Conservation (phyloP, 1,284 basidiomycete genomes). For the Microbotryum violaceum region DNA sequence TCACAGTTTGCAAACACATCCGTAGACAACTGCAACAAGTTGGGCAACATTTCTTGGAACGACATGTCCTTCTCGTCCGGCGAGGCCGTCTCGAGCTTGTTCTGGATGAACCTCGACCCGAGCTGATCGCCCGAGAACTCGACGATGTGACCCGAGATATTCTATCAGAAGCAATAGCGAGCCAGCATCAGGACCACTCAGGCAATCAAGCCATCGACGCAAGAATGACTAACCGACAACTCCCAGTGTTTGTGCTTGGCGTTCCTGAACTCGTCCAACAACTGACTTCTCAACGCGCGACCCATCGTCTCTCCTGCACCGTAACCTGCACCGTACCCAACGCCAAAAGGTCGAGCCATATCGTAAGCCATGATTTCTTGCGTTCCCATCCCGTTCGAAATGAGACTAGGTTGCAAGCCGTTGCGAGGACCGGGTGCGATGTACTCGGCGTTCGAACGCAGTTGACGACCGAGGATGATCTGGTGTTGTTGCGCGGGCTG, state of each 20-base stretch:
- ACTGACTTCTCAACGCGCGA: slow-evolving; percentile 51
- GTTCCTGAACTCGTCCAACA: slow-evolving; percentile 76
- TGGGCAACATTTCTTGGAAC: slow-evolving; percentile 87
- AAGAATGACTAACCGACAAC: slow-evolving; percentile 51
- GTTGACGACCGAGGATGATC: slow-evolving; percentile 26
- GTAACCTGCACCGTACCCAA: slow-evolving; percentile 5
- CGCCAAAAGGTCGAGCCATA: neutral
- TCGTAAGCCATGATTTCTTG: neutral
- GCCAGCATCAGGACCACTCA: neutral
- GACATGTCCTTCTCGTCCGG: slow-evolving; percentile 45
- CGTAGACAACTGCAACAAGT: slow-evolving; percentile 70
- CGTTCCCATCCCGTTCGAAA: slow-evolving; percentile 6
- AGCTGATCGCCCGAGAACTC: slow-evolving; percentile 92
- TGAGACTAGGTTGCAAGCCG: too few relatives aligned
- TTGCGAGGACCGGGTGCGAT: slow-evolving; percentile 26
- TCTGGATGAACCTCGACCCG: slow-evolving; percentile 79
- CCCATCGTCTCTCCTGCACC: slow-evolving; percentile 17
- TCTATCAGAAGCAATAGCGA: slow-evolving; percentile 46
- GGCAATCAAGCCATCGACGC: neutral
- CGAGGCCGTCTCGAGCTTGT: slow-evolving; percentile 34
- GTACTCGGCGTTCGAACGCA: slow-evolving; percentile 24
- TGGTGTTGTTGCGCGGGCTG: slow-evolving; percentile 30
- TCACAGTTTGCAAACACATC: slow-evolving; percentile 98
- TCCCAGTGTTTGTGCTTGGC: slow-evolving; percentile 75
- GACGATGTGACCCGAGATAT: slow-evolving; percentile 75